Evolutionary conservation across 2,329 filamentous ascomycete genomes (phyloP).

Genomic region (Colletotrichum sp.): DNA sequence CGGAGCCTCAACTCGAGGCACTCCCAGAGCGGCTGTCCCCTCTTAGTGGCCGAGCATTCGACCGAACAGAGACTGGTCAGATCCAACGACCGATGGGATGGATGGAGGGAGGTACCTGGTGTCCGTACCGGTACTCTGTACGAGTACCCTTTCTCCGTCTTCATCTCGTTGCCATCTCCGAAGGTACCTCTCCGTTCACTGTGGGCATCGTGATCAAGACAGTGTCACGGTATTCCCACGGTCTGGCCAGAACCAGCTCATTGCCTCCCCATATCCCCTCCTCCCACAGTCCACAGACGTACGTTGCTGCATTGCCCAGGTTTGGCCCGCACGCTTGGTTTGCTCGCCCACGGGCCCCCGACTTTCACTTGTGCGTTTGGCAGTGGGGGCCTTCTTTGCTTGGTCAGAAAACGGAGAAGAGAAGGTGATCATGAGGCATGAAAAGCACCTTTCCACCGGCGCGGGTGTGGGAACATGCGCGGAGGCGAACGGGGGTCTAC

Average conservation of each 20-base stretch:
- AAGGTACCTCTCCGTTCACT: background rate
- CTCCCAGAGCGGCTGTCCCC: background rate
- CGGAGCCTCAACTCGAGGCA: background rate
- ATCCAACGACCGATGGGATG: background rate
- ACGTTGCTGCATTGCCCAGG: background rate
- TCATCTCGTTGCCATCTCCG: background rate
- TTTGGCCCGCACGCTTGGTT: slow-evolving; percentile 11
- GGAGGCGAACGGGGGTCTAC: slow-evolving; percentile 19
- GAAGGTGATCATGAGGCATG: slow-evolving; percentile 18
- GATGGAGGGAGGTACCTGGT: background rate
- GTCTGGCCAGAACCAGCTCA: slow-evolving; percentile 6
- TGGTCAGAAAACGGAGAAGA: background rate
- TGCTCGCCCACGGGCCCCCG: slow-evolving; percentile 20
- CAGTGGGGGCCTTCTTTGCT: background rate
- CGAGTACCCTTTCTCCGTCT: background rate
- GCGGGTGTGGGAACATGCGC: slow-evolving; percentile 1
- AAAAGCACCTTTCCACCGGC: slow-evolving; percentile 12
- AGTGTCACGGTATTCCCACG: background rate
- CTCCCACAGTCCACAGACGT: slow-evolving; percentile 10
- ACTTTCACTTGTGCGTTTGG: slow-evolving; percentile 6
- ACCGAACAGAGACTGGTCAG: slow-evolving; percentile 7
- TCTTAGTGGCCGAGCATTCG: slow-evolving; percentile 21
- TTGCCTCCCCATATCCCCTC: background rate
- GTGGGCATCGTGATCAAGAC: background rate
- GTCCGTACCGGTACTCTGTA: background rate